Percentiles rank a stretch among this genome's conserved stretches.
These are phyloP conservation scores for Arthrinium phaeospermum DNA, from an alignment of 2,329 filamentous ascomycete genomes.

Conservation along the genomic window DNA sequence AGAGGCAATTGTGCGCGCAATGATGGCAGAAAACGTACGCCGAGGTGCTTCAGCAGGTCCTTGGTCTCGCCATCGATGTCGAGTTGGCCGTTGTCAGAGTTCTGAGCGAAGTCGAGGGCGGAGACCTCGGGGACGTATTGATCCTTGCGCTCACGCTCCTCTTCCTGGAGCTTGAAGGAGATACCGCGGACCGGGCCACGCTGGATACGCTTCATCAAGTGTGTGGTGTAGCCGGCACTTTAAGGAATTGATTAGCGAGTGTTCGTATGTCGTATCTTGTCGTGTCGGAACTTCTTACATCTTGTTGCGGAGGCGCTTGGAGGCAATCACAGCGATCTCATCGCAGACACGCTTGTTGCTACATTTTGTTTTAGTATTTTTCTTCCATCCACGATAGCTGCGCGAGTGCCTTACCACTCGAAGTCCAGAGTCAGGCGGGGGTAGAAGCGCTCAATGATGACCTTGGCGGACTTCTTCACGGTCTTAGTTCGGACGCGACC, in stretches of 20 bases:
- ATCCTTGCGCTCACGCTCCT: constrained; percentile 99
- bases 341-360: constrained; percentile 65
- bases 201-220: constrained; percentile 99
- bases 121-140: constrained; percentile 99
- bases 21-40: constrained; percentile 69
- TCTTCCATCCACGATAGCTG: constrained; percentile 55
- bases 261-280: background rate
- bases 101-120: constrained; percentile 96
- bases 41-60: constrained; percentile 97
- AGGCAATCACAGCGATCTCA: constrained; percentile 99
- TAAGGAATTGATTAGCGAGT: constrained; percentile 41
- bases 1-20: constrained; percentile 37
- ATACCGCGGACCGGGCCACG: constrained; percentile 99
- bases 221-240: constrained; percentile 98
- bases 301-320: constrained; percentile 99
- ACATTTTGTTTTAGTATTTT: constrained; percentile 67
- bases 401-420: constrained; percentile 62
- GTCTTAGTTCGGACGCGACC: constrained; percentile 75
- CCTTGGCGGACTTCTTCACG: constrained; percentile 87
- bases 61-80: constrained; percentile 98
- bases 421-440: constrained; percentile 98
- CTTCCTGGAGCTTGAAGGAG: constrained; percentile 99
- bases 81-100: constrained; percentile 88
- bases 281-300: constrained; percentile 53
- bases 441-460: constrained; percentile 99